Evolutionary conservation across 2,329 filamentous ascomycete genomes (phyloP).

Genomic region (Plenodomus biglobosus): DNA sequence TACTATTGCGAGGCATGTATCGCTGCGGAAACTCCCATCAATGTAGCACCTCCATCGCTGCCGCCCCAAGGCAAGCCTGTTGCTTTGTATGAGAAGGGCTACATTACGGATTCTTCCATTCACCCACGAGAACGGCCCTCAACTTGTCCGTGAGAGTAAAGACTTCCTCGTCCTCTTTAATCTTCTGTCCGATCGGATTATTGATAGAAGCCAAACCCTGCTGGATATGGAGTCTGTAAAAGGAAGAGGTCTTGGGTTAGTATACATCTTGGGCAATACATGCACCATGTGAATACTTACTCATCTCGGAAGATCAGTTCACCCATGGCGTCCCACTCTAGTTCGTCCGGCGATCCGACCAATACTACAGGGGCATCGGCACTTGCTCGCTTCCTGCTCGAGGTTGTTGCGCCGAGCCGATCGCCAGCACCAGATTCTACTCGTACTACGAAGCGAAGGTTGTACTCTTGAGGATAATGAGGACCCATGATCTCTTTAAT

Average conservation of each 20-base stretch:
- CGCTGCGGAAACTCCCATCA: too few species aligned
- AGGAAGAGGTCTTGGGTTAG: background rate
- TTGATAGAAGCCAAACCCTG: slow-evolving; percentile 22
- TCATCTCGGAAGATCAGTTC: slow-evolving; percentile 28
- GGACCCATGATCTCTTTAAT: slow-evolving; percentile 19
- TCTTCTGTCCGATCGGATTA: slow-evolving; percentile 12
- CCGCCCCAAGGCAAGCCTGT: too few species aligned
- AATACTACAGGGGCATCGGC: slow-evolving; percentile 21
- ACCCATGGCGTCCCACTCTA: slow-evolving; percentile 23
- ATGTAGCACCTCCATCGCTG: too few species aligned
- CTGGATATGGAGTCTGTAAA: slow-evolving; percentile 19
- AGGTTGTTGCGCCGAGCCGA: slow-evolving; percentile 18
- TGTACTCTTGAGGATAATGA: slow-evolving; percentile 9
- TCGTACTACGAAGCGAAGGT: slow-evolving; percentile 16
- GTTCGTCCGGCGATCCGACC: slow-evolving; percentile 18
- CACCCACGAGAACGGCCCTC: slow-evolving; percentile 16
- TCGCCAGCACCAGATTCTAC: slow-evolving; percentile 21
- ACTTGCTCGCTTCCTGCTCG: slow-evolving; percentile 10
- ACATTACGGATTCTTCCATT: slow-evolving; percentile 1
- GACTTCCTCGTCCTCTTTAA: slow-evolving; percentile 26
- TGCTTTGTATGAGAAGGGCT: background rate
- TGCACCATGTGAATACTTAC: background rate
- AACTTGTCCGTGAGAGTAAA: slow-evolving; percentile 18
- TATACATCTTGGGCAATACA: background rate
- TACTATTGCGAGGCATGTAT: too few species aligned